Base-by-base conservation (phyloP, 331 rosid species). In the Quercus tomentella region DNA sequence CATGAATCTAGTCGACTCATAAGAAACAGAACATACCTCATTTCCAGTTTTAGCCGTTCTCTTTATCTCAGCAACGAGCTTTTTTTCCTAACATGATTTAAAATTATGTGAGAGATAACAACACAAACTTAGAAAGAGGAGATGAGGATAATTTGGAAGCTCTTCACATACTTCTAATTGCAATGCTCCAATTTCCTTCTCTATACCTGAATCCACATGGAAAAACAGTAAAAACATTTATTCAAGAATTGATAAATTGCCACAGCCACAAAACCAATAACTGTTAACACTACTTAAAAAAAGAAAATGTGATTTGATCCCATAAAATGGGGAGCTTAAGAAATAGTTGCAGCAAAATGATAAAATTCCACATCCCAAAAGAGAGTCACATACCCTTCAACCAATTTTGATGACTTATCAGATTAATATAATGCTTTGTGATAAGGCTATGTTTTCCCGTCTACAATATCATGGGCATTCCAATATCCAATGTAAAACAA, bases 41-140 rank as follows among this genome's bases (percentile, higher is more conserved):
- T 92, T 96, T 80, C 99, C 99, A 0, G 95, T 92, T 82, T 93
- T 96, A 69, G 99, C 98, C 60, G 99, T 96, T 88, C 91, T 90
- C 89, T 96, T 96, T 72, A 96, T 96, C 92, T 96, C 99, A 56
- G 94, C 94, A 21, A 96, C 87, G 30, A 96, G 94, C 80, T 89
- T 96, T 56, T 92, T 96, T 81, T 96, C 99, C 99, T 96, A 84
- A 75, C 45, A 85, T 67, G 45, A 83, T 8, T 76, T 76, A 10
- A 56, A 78, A 45, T 23, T 35, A 89, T 14, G 80, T 78, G 37
- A 86, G 37, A 75, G 45, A 35, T 55, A 77, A 79, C 72, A 70
- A 67, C 17, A 73, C 69, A 56, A 26, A 2, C 77, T 33, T 45
- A 52, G 62, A 66, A 71, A 78, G 23, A 51, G 62, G 73, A 31